These are phyloP conservation scores for Podosphaera fusca DNA, from an alignment of 2,329 filamentous ascomycete genomes.

Conservation along the genomic window DNA sequence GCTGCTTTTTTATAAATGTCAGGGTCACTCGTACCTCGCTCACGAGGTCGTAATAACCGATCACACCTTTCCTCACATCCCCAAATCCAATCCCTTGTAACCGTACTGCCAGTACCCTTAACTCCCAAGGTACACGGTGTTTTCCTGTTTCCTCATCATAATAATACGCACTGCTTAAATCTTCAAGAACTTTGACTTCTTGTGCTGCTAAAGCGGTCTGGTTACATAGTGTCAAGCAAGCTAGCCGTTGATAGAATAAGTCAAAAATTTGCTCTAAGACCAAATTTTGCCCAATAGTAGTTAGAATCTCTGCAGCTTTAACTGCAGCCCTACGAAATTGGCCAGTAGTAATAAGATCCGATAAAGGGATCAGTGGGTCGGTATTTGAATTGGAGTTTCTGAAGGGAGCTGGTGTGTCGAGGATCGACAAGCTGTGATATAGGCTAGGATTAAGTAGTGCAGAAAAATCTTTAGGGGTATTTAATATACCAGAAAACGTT, in stretches of 20 bases:
- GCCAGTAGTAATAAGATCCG: slow-evolving; percentile 42
- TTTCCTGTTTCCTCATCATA: slow-evolving; percentile 27
- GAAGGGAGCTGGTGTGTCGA: slow-evolving; percentile 39
- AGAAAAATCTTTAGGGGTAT: slow-evolving; percentile 46
- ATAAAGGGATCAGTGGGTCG: slow-evolving; percentile 36
- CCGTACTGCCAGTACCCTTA: slow-evolving; percentile 62
- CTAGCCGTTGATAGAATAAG: slow-evolving; percentile 59
- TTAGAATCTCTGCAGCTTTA: slow-evolving; percentile 37
- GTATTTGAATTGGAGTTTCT: slow-evolving; percentile 44
- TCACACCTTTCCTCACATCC: slow-evolving; percentile 63
- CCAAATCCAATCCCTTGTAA: slow-evolving; percentile 70
- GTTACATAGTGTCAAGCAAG: slow-evolving; percentile 60
- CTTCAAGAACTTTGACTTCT: slow-evolving; percentile 39
- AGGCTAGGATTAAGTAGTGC: slow-evolving; percentile 60
- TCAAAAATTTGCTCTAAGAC: slow-evolving; percentile 48
- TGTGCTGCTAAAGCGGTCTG: slow-evolving; percentile 45
- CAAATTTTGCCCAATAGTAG: slow-evolving; percentile 24
- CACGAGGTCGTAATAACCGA: slow-evolving; percentile 75
- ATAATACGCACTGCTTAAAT: slow-evolving; percentile 33
- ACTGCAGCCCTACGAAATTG: slow-evolving; percentile 65
- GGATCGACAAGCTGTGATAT: slow-evolving; percentile 56
- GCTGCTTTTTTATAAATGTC: slow-evolving; percentile 20
- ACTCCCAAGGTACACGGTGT: slow-evolving; percentile 66
- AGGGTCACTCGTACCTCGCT: slow-evolving; percentile 48
- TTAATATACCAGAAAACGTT: slow-evolving; percentile 13